Evolutionary conservation across 441 rosid species (phyloP).

Genomic region (Adansonia gregorii): DNA sequence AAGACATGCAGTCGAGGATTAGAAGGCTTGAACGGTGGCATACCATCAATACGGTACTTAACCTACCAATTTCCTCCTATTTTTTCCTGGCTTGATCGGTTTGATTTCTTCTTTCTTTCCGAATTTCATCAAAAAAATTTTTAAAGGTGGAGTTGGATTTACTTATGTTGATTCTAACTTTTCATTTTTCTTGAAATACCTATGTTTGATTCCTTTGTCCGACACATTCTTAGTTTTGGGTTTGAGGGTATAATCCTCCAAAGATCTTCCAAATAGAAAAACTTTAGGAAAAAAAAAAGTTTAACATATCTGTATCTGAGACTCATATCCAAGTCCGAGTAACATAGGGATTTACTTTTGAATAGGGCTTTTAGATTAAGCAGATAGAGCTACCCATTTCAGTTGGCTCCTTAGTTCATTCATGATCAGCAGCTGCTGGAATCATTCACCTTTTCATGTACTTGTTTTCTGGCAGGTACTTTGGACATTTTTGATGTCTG

Average conservation of each 20-base stretch:
- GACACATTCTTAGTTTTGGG: too few relatives aligned
- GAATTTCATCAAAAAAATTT: neutral
- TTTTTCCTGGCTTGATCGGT: neutral
- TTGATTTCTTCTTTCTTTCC: neutral
- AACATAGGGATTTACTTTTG: too few relatives aligned
- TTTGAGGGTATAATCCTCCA: too few relatives aligned
- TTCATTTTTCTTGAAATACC: too few relatives aligned
- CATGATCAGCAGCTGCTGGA: neutral
- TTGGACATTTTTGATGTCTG: slow-evolving; percentile 98
- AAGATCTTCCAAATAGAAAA: too few relatives aligned
- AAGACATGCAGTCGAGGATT: slow-evolving; percentile 88
- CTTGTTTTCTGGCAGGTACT: slow-evolving; percentile 59
- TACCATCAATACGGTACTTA: slow-evolving; percentile 81
- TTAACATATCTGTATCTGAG: too few relatives aligned
- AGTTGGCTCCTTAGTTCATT: neutral
- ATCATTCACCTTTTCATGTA: slow-evolving; percentile 9
- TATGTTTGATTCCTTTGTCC: too few relatives aligned
- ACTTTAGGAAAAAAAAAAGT: too few relatives aligned
- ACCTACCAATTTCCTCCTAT: neutral
- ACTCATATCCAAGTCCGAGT: too few relatives aligned
- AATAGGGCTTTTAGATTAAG: too few relatives aligned
- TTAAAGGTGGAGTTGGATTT: neutral
- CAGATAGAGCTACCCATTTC: too few relatives aligned
- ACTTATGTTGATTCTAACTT: neutral
- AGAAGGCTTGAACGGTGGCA: slow-evolving; percentile 94